These are phyloP conservation scores for Leishmania tropica DNA, from an alignment of 208 protist genomes.

Conservation along the genomic window DNA sequence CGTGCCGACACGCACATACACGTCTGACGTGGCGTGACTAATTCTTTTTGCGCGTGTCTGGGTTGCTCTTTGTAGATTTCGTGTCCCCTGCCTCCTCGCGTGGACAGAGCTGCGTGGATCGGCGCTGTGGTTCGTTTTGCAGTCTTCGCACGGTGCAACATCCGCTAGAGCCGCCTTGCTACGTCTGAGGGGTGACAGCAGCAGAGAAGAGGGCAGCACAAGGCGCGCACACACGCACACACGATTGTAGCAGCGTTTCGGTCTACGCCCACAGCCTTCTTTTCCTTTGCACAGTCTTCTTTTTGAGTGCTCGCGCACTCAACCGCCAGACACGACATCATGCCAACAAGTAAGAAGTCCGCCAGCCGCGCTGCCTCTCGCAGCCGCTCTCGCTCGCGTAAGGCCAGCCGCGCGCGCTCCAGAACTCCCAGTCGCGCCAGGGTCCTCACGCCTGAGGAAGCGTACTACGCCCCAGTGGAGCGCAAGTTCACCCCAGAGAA, in stretches of 20 bases:
- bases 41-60: not conserved
- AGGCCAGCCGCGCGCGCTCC: slow-evolving; percentile 21
- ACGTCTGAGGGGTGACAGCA: not conserved
- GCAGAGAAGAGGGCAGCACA: not conserved
- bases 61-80: not conserved
- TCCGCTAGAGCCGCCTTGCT: not conserved
- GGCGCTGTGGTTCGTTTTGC: not conserved
- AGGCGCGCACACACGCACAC: not conserved
- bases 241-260: not conserved
- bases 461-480: slow-evolving; percentile 52
- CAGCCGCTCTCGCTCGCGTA: slow-evolving; percentile 28
- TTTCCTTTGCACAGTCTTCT: not conserved
- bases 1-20: not conserved
- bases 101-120: not conserved
- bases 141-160: not conserved
- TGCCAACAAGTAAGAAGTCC: slow-evolving; percentile 48
- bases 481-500: slow-evolving; percentile 81
- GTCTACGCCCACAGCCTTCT: not conserved
- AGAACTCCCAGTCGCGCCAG: not conserved
- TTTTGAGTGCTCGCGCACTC: not conserved
- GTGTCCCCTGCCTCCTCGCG: not conserved
- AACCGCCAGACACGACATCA: slow-evolving; percentile 1
- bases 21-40: not conserved
- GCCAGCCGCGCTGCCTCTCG: slow-evolving; percentile 30
- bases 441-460: slow-evolving; percentile 47